Base-by-base conservation (phyloP, 306 rosid species). In the Sophora flavescens region DNA sequence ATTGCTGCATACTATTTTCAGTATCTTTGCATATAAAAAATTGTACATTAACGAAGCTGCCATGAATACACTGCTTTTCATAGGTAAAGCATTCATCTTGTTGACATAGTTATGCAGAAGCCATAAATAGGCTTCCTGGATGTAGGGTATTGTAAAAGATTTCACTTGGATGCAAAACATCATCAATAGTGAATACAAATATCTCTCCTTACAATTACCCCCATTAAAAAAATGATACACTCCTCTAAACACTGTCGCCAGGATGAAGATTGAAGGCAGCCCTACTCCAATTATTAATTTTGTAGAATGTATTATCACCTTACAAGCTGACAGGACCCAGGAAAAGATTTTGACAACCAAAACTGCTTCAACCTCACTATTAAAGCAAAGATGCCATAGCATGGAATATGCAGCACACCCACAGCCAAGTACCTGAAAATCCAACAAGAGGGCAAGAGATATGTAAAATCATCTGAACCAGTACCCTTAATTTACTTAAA, bases 371-470 rank as follows among this genome's bases (percentile, higher is more conserved):
- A 47, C 84, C 75, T 87, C 76, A 90, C 57, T 60, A 88, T 45
- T 52, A 92, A 76, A 53, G 92, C 93, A 70, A 81, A 88, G 48
- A 61, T 17, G 16, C 86, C 89, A 50, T 82, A 95, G 83, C 95
- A 92, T 62, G 98, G 98, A 71, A 95, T 35, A 60, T 89, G 93
- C 85, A 83, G 22, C 63, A 89, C 7, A 42, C 98, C 97, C 32
- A 95, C 91, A 9, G 83, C 91, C 0, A 85, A 8, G 87, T 95
- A 95, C 98, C 98, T 95, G 76, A 42, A 80, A 76, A 51, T 59
- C 59, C 74, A 64, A 42, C 39, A 63, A 18, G 18, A 58, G 15
- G 60, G 51, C 59, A 36, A 52, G 14, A 68, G 14, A 22, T 47
- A 70, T 54, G 42, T 36, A 41, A 41, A 30, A 70, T 73, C 17